These are phyloP conservation scores for Metschnikowia colocasiae DNA, from an alignment of 805 yeast species.

Conservation along the genomic window DNA sequence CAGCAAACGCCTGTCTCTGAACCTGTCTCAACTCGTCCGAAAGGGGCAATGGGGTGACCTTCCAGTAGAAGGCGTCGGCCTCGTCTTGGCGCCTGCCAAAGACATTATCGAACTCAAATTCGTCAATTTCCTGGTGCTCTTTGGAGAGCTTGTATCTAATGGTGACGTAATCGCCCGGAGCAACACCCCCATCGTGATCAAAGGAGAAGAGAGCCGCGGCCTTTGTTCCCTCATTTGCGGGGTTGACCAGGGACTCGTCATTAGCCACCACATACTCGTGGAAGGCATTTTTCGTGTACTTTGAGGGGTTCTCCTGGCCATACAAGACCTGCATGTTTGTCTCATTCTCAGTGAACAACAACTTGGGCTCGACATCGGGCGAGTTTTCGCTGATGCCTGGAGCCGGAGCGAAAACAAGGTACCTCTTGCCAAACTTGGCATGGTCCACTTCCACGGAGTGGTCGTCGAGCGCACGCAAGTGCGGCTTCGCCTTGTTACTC, in stretches of 20 bases:
- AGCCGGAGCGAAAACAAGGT: slow-evolving; percentile 72
- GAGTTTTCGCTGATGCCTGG: slow-evolving; percentile 62
- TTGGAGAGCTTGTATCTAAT: slow-evolving; percentile 70
- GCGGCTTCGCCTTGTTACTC: slow-evolving; percentile 46
- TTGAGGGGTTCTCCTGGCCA: slow-evolving; percentile 53
- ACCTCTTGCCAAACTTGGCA: slow-evolving; percentile 62
- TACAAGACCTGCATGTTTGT: slow-evolving; percentile 71
- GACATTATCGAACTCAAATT: slow-evolving; percentile 64
- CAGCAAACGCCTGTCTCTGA: slow-evolving; percentile 93
- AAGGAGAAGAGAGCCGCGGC: slow-evolving; percentile 81
- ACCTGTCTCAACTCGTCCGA: slow-evolving; percentile 74
- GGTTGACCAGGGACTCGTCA: slow-evolving; percentile 61
- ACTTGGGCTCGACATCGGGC: slow-evolving; percentile 68
- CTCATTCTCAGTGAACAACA: slow-evolving; percentile 86
- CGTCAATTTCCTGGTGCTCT: slow-evolving; percentile 50
- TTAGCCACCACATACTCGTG: slow-evolving; percentile 75
- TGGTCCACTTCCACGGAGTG: slow-evolving; percentile 59
- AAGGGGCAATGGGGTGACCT: slow-evolving; percentile 79
- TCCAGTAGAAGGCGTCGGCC: slow-evolving; percentile 91
- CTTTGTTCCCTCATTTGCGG: slow-evolving; percentile 71
- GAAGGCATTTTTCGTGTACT: slow-evolving; percentile 83
- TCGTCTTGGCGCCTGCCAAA: slow-evolving; percentile 74
- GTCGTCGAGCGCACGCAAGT: slow-evolving; percentile 38
- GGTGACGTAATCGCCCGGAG: slow-evolving; percentile 83
- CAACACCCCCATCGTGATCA: slow-evolving; percentile 72